These are phyloP conservation scores for Euphorbia celastroides DNA, from an alignment of 441 rosid genomes.

Conservation along the genomic window DNA sequence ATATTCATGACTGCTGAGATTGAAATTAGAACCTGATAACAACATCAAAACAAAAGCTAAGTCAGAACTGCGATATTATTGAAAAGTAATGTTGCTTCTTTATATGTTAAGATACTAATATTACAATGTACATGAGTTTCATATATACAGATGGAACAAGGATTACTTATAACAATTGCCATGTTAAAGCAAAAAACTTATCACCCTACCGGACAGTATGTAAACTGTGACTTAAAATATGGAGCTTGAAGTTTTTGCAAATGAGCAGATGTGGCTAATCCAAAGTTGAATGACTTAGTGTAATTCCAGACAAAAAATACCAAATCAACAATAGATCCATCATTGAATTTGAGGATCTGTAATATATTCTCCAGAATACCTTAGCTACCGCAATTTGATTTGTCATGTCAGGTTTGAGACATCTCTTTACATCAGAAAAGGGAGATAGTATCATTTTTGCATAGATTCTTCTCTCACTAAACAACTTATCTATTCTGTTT, in stretches of 20 bases:
- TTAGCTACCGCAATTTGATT: too few species aligned
- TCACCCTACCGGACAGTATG: too few species aligned
- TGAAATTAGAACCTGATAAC: constrained; percentile 67
- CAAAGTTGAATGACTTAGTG: not conserved
- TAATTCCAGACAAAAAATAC: not conserved
- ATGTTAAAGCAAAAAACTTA: too few species aligned
- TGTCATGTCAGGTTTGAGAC: not conserved
- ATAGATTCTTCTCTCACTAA: not conserved
- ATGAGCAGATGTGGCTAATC: not conserved
- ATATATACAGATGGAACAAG: too few species aligned
- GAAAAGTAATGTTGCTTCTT: not conserved
- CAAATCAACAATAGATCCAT: not conserved
- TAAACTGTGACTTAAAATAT: too few species aligned
- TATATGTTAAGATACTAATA: too few species aligned
- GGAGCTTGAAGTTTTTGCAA: not conserved
- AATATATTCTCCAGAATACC: not conserved
- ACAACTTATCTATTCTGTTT: not conserved
- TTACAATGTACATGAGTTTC: too few species aligned
- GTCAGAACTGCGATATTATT: not conserved
- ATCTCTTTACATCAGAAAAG: not conserved
- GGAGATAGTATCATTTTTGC: not conserved
- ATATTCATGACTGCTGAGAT: constrained; percentile 47
- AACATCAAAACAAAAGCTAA: constrained; percentile 1
- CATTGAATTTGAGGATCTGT: not conserved
- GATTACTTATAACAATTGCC: too few species aligned